A percentile compares a stretch with the other conserved stretches of the same genome.
phyloP scores from a whole-genome alignment of 2,329 filamentous ascomycete genomes.

The Geosmithia flava region DNA sequence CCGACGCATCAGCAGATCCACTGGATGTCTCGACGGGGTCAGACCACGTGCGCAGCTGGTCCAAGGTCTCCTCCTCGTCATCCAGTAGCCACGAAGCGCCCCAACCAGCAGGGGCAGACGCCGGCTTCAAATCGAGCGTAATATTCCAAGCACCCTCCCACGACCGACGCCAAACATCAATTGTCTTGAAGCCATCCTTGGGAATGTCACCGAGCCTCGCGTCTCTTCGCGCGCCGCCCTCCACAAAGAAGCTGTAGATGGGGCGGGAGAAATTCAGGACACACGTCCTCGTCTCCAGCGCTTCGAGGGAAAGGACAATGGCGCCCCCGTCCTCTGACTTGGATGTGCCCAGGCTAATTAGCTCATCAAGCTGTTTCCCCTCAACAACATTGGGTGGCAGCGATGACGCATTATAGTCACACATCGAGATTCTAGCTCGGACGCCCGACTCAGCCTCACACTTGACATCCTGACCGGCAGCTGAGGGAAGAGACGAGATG shows the following conservation, averaged over 20 bases:
- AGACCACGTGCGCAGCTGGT: slow-evolving; percentile 1
- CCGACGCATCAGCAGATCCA: neutral
- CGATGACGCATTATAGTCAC: slow-evolving; percentile 52
- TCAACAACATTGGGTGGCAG: slow-evolving; percentile 49
- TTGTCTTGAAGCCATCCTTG: slow-evolving; percentile 48
- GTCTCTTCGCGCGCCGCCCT: slow-evolving; percentile 45
- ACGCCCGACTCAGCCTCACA: slow-evolving; percentile 27
- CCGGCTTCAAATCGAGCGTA: slow-evolving; percentile 5
- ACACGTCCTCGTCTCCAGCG: slow-evolving; percentile 68
- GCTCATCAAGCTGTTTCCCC: slow-evolving; percentile 31
- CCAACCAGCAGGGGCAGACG: neutral
- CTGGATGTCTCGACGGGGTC: slow-evolving; percentile 6
- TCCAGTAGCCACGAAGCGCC: neutral
- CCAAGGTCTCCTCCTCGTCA: slow-evolving; percentile 27
- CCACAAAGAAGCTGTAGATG: slow-evolving; percentile 51
- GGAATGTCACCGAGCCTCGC: slow-evolving; percentile 53
- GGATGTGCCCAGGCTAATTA: slow-evolving; percentile 47
- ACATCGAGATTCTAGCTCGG: slow-evolving; percentile 36
- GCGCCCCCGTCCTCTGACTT: slow-evolving; percentile 23
- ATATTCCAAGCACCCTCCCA: slow-evolving; percentile 71
- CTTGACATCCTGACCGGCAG: slow-evolving; percentile 45
- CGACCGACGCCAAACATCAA: slow-evolving; percentile 72
- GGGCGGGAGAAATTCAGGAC: slow-evolving; percentile 59
- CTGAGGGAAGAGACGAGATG: slow-evolving; percentile 57
- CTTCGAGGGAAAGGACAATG: slow-evolving; percentile 55